Conservation (phyloP, 495 filamentous ascomycete genomes). For the Penicillium cinerascens region DNA sequence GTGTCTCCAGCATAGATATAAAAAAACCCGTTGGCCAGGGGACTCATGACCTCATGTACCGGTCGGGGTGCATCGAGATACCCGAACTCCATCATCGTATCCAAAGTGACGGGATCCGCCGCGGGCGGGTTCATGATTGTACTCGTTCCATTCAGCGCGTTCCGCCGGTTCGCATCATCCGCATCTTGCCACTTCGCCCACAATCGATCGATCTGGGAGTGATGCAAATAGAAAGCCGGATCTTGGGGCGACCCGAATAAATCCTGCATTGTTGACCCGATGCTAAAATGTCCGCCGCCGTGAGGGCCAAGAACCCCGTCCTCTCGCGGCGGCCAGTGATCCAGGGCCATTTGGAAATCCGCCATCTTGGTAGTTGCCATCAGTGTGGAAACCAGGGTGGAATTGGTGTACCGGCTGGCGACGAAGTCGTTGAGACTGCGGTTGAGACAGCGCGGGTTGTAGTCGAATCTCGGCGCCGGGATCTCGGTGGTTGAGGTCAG, state of each 20-base stretch:
- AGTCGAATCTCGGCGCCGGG: constrained; percentile 28
- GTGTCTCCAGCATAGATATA: constrained; percentile 17
- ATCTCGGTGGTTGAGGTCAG: constrained; percentile 15
- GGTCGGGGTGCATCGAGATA: constrained; percentile 16
- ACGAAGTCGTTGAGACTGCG: constrained; percentile 54
- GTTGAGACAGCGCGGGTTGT: constrained; percentile 60
- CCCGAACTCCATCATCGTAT: constrained; percentile 29
- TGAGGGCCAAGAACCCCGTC: constrained; percentile 21
- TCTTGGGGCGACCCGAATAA: constrained; percentile 39
- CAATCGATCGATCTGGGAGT: constrained; percentile 52
- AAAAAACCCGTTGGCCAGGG: constrained; percentile 14
- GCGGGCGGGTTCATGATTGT: constrained; percentile 22
- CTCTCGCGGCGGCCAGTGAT: constrained; percentile 18
- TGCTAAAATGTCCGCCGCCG: constrained; percentile 26
- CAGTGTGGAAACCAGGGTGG: constrained; percentile 11
- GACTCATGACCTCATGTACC: constrained; percentile 30
- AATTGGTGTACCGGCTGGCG: constrained; percentile 19
- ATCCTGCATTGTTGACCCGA: constrained; percentile 27
- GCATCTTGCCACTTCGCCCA: constrained; percentile 55
- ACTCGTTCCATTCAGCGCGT: constrained; percentile 28
- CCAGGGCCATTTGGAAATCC: constrained; percentile 23
- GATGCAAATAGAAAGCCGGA: constrained; percentile 57
- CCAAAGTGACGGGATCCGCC: constrained; percentile 17
- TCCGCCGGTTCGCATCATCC: constrained; percentile 13
- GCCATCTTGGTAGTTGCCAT: constrained; percentile 12